A percentile compares a stretch with the other conserved stretches of the same genome.
Evolutionary conservation across 169 alveolate species (phyloP).

Genomic region (Besnoitia besnoiti): DNA sequence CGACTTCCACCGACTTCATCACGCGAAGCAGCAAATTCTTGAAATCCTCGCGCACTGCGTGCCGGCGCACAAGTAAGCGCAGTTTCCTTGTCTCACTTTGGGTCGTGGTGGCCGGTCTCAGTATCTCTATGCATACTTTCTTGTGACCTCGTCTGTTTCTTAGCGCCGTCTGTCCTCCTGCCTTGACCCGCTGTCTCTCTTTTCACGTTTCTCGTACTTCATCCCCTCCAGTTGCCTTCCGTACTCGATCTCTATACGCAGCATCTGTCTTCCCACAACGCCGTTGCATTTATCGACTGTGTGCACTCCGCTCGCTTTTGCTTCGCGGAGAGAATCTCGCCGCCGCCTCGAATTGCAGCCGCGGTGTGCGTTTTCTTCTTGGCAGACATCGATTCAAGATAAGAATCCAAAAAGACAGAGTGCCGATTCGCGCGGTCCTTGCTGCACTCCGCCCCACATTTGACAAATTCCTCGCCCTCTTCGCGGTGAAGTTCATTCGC

Average conservation of each 20-base stretch:
- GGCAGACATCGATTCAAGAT: conserved; percentile 51
- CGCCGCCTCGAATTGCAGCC: neutral
- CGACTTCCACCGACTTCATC: conserved; percentile 37
- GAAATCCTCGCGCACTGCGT: conserved; percentile 53
- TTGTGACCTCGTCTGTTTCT: too few relatives aligned
- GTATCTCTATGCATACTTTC: too few relatives aligned
- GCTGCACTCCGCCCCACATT: conserved; percentile 24
- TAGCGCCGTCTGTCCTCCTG: too few relatives aligned
- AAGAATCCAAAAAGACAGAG: conserved; percentile 26
- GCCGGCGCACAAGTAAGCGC: conserved; percentile 35
- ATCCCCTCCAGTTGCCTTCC: neutral
- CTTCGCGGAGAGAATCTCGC: neutral
- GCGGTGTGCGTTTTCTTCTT: neutral
- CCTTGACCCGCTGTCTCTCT: neutral
- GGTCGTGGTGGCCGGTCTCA: neutral
- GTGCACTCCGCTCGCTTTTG: neutral
- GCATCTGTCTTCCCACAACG: neutral
- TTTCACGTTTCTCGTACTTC: neutral
- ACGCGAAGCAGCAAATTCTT: conserved; percentile 48
- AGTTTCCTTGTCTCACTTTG: neutral
- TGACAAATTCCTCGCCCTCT: conserved; percentile 44
- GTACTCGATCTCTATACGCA: neutral
- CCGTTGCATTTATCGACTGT: neutral
- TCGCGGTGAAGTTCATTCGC: conserved; percentile 42
- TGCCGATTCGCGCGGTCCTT: conserved; percentile 30